phyloP scores from a whole-genome alignment of 2,329 filamentous ascomycete genomes.

The Exophiala sideris region DNA sequence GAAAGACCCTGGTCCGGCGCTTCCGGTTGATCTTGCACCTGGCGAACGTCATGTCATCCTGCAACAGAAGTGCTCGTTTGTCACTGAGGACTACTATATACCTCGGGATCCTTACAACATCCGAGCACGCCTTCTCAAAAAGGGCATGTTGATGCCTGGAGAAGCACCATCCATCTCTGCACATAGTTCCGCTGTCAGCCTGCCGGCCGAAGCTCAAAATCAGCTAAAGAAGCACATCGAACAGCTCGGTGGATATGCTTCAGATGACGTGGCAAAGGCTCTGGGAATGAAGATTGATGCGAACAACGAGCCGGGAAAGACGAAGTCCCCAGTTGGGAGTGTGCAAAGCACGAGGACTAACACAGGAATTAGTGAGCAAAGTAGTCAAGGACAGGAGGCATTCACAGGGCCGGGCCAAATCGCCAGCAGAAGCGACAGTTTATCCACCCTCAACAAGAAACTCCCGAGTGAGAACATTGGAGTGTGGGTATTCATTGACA shows the following conservation, averaged over 20 bases:
- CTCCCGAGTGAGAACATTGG: constrained; percentile 42
- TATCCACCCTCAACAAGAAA: constrained; percentile 23
- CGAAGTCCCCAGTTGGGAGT: constrained; percentile 17
- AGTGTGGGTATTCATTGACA: constrained; percentile 91
- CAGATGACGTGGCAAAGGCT: constrained; percentile 26
- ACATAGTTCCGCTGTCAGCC: constrained; percentile 40
- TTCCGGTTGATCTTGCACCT: constrained; percentile 34
- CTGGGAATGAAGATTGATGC: constrained; percentile 21
- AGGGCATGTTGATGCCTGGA: constrained; percentile 63
- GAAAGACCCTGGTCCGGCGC: constrained; percentile 29
- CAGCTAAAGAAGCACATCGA: constrained; percentile 31
- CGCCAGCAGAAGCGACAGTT: constrained; percentile 21
- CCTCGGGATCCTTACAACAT: constrained; percentile 95
- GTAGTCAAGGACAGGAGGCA: constrained; percentile 11
- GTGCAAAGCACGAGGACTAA: constrained; percentile 18
- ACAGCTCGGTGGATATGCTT: constrained; percentile 26
- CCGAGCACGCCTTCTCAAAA: constrained; percentile 80
- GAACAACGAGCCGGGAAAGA: constrained; percentile 8
- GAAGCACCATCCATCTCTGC: constrained; percentile 49
- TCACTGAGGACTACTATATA: constrained; percentile 67
- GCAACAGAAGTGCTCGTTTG: constrained; percentile 43
- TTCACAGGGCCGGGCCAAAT: constrained; percentile 6
- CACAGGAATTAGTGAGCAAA: constrained; percentile 18
- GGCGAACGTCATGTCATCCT: constrained; percentile 34
- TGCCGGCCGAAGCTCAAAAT: constrained; percentile 30